Evolutionary conservation across 208 protist genomes (phyloP), one percentile per base, ranked within the genome.

Genomic region (Phytomonas francai): DNA sequence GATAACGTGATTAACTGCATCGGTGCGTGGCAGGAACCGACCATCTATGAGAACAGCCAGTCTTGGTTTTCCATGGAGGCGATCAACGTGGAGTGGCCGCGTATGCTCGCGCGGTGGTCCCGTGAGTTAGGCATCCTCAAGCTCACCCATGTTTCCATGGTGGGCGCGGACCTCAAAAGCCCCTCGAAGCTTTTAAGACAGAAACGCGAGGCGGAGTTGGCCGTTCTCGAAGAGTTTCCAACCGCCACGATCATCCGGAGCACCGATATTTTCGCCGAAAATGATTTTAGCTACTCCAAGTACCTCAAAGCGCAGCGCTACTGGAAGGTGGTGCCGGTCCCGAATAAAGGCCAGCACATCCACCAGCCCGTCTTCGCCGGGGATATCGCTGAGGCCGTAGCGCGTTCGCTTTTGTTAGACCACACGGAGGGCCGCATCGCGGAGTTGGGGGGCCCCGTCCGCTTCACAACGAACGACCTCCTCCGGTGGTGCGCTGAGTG

Each of bases 31-130:
- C 90, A 95, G 79, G 87, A 95, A 77, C 90, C 90, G 16, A 67
- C 84, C 31, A 76, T 84, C 63, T 95, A 95, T 68, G 85, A 93
- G 71, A 84, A 95, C 68, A 92, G 90, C 62, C 87, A 95, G 71
- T 95, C 87, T 49, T 95, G 90, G 90, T 95, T 92, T 66, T 92
- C 87, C 19, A 95, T 92, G 87, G 90, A 93, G 74, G 87, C 87
- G 28, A 81, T 95, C 59, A 95, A 95, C 66, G 90, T 95, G 51
- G 87, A 95, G 79, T 95, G 87, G 86, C 90, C 90, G 54, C 87
- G 90, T 59, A 91, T 95, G 87, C 75, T 95, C 45, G 90, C 90
- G 30, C 85, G 87, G 59, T 95, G 90, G 88, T 88, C 75, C 27
- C 85, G 90, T 29, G 90, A 95, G 78, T 67, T 95, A 59, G 87